Base-by-base conservation (phyloP, 805 yeast species). In the Hermanozyma aechmeae region DNA sequence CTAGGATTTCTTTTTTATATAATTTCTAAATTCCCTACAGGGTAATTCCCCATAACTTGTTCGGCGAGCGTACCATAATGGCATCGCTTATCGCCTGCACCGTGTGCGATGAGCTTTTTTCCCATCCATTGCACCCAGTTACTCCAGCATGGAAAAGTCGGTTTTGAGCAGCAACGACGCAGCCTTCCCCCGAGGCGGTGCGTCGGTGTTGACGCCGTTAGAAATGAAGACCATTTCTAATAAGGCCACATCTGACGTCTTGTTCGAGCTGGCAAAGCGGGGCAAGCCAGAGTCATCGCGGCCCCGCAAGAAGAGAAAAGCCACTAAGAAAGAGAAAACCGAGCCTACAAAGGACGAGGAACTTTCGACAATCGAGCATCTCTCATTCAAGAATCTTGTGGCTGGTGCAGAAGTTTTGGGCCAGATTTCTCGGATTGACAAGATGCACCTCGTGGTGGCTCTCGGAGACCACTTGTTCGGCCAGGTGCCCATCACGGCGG, bases 161-260 rank as follows among this genome's bases (percentile, higher is more conserved):
- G 48, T 50, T 24, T 46, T 61, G 29, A 53, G 54, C 31, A 60
- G 58, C 42, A 60, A 53, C 34, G 83, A 77, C 33, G 60, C 67
- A 24, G 65, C 80, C 9, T 92, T 92, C 51, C 98, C 98, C 28
- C 81, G 99, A 74, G 98, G 98, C 44, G 98, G 98, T 28, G 75
- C 79, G 9, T 72, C 89, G 16, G 83, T 76, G 15, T 68, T 92
- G 47, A 73, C 95, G 3, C 86, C 97, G 5, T 61, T 92, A 40
- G 99, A 92, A 57, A 76, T 85, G 41, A 86, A 85, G 52, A 92
- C 85, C 50, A 89, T 89, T 29, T 79, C 95, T 23, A 86, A 85
- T 50, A 94, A 89, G 55, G 99, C 89, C 27, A 77, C 87, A 14
- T 73, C 72, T 38, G 98, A 92, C 58, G 92, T 83, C 23, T 61